Conservation (phyloP, 371 early-diverging fungal genomes). For the Mucor sp. region DNA sequence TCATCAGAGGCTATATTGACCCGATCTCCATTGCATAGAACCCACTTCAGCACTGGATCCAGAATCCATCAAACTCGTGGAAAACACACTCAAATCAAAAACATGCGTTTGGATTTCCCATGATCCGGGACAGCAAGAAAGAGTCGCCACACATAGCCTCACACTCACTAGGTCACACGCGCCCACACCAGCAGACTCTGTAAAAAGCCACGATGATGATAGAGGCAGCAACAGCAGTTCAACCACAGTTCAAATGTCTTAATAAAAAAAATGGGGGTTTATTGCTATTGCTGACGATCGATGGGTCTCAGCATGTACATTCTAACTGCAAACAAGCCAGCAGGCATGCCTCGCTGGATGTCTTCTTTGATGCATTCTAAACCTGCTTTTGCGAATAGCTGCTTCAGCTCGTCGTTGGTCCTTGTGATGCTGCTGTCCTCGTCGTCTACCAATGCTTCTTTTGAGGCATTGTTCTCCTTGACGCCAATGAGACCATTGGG, state of each 20-base stretch:
- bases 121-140: constrained; percentile 69
- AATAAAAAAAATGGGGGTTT: neutral
- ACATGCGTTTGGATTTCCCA: constrained; percentile 88
- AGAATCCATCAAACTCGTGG: constrained; percentile 70
- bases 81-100: constrained; percentile 60
- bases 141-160: constrained; percentile 59
- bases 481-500: constrained; percentile 82
- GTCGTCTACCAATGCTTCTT: constrained; percentile 72
- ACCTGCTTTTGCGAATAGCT: constrained; percentile 72
- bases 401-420: constrained; percentile 68
- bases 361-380: constrained; percentile 71
- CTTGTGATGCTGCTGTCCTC: constrained; percentile 91
- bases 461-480: constrained; percentile 85
- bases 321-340: constrained; percentile 78
- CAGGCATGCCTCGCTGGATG: constrained; percentile 81
- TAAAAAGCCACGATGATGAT: neutral
- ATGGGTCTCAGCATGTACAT: constrained; percentile 65
- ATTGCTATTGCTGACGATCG: constrained; percentile 4
- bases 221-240: neutral
- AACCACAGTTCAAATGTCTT: constrained; percentile 17
- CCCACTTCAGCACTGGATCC: constrained; percentile 90
- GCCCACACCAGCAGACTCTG: neutral
- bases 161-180: constrained; percentile 7
- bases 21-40: too few relatives aligned
- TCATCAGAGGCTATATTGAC: too few relatives aligned